Evolutionary conservation across 2,329 filamentous ascomycete genomes (phyloP).

Genomic region (Cercospora berteroae): DNA sequence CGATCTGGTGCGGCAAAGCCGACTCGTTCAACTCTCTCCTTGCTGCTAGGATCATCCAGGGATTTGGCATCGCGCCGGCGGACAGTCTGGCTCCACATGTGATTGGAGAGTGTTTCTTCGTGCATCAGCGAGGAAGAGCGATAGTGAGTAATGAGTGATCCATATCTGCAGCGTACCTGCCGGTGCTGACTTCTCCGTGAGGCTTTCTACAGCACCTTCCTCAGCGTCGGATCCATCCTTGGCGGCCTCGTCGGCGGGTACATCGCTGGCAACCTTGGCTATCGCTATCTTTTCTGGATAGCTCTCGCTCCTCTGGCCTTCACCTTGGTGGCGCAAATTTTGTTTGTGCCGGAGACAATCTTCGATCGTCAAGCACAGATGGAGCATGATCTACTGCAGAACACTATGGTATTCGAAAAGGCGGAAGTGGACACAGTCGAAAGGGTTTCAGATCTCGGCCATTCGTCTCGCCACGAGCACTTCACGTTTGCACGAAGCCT

Average conservation of each 20-base stretch:
- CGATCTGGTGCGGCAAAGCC: constrained; percentile 44
- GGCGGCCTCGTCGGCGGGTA: constrained; percentile 44
- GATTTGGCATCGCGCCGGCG: constrained; percentile 38
- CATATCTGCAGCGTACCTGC: not conserved
- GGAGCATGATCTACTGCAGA: constrained; percentile 2
- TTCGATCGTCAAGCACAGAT: constrained; percentile 39
- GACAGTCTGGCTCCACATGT: constrained; percentile 44
- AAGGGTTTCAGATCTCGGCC: constrained; percentile 15
- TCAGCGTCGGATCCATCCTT: constrained; percentile 40
- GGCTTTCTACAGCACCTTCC: constrained; percentile 45
- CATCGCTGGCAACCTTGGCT: constrained; percentile 39
- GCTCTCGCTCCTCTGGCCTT: constrained; percentile 40
- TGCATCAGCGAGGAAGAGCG: constrained; percentile 43
- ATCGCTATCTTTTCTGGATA: constrained; percentile 44
- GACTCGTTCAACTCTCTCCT: constrained; percentile 40
- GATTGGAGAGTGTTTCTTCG: constrained; percentile 45
- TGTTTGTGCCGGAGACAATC: constrained; percentile 44
- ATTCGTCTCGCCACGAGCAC: constrained; percentile 24
- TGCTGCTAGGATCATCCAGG: constrained; percentile 42
- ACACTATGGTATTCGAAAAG: constrained; percentile 29
- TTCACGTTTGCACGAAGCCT: constrained; percentile 41
- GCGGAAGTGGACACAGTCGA: constrained; percentile 27
- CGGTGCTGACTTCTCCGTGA: constrained; percentile 14
- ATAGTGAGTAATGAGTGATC: constrained; percentile 40
- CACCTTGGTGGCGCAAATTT: constrained; percentile 36